phyloP scores from a whole-genome alignment of 495 filamentous ascomycete species.

The Penicillium psychrofluorescens region DNA sequence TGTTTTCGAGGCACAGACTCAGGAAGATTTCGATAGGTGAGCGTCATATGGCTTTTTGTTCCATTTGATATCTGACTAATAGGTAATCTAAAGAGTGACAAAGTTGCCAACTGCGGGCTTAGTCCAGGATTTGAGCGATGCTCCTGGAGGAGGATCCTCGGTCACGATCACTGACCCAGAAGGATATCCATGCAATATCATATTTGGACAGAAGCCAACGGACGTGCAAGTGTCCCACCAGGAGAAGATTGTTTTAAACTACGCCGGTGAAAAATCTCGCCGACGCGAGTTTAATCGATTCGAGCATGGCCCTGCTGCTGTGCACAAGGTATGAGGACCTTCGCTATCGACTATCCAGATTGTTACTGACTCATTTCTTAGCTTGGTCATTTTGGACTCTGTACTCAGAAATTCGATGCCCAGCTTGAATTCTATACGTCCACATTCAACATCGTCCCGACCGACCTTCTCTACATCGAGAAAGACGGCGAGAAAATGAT shows the following conservation, averaged over 20 bases:
- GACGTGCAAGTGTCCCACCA: neutral
- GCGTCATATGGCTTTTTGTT: neutral
- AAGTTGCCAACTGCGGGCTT: too few relatives aligned
- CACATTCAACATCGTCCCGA: slow-evolving; percentile 58
- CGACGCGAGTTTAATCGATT: slow-evolving; percentile 13
- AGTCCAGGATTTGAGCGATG: too few relatives aligned
- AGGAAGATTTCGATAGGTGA: slow-evolving; percentile 41
- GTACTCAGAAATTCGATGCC: slow-evolving; percentile 50
- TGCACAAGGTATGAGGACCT: slow-evolving; percentile 44
- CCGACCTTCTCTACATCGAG: slow-evolving; percentile 13
- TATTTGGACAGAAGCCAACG: slow-evolving; percentile 15
- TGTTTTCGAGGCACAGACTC: slow-evolving; percentile 46
- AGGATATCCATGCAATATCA: slow-evolving; percentile 20
- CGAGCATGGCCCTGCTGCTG: slow-evolving; percentile 47
- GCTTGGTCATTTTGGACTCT: slow-evolving; percentile 58
- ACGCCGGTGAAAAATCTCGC: slow-evolving; percentile 12
- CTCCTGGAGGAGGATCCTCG: neutral
- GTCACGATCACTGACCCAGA: slow-evolving; percentile 24
- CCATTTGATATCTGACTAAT: too few relatives aligned
- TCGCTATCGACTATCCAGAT: too few relatives aligned
- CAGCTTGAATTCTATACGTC: slow-evolving; percentile 54
- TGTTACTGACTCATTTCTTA: too few relatives aligned
- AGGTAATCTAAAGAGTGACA: too few relatives aligned
- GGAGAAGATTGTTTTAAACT: slow-evolving; percentile 16
- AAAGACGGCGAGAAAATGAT: neutral